phyloP scores from a whole-genome alignment of 2,329 filamentous ascomycete species.

The Cordyceps pruinosa region DNA sequence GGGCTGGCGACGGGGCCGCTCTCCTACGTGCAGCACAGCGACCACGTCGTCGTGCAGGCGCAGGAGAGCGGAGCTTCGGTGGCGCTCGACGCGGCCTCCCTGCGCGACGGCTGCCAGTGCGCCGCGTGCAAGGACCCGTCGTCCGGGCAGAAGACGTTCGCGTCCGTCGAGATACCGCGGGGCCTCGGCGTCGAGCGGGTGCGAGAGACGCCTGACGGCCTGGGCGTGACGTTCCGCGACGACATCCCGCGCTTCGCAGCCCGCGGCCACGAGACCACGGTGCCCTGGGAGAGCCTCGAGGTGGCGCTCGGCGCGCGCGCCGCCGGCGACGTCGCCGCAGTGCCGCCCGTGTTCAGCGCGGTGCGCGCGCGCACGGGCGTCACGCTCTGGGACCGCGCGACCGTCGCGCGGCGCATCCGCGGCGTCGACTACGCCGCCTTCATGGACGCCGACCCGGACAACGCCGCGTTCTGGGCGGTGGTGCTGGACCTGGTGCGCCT shows the following conservation, averaged over 20 bases:
- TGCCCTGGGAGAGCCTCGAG: conserved; percentile 32
- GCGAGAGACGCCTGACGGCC: conserved; percentile 27
- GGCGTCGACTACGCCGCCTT: conserved; percentile 66
- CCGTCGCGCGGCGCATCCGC: conserved; percentile 36
- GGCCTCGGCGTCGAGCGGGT: conserved; percentile 27
- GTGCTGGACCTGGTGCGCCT: conserved; percentile 56
- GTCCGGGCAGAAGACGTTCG: conserved; percentile 53
- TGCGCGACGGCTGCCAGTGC: conserved; percentile 52
- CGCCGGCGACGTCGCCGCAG: conserved; percentile 18
- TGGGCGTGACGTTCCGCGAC: conserved; percentile 54
- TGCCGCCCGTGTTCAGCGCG: conserved; percentile 17
- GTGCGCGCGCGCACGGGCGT: conserved; percentile 27
- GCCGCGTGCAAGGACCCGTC: conserved; percentile 44
- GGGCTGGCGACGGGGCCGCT: neutral
- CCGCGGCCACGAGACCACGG: conserved; percentile 28
- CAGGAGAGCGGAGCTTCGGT: neutral
- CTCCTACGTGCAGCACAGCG: neutral
- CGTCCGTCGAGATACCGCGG: conserved; percentile 33
- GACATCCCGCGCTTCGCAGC: conserved; percentile 31
- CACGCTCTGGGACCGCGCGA: conserved; percentile 34
- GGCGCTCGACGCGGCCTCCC: conserved; percentile 21
- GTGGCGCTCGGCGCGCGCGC: conserved; percentile 21
- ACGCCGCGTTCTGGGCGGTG: conserved; percentile 49
- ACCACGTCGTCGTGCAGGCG: neutral
- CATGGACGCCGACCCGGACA: conserved; percentile 46